These are phyloP conservation scores for Populus alba DNA, from an alignment of 345 rosid species.

Conservation along the genomic window DNA sequence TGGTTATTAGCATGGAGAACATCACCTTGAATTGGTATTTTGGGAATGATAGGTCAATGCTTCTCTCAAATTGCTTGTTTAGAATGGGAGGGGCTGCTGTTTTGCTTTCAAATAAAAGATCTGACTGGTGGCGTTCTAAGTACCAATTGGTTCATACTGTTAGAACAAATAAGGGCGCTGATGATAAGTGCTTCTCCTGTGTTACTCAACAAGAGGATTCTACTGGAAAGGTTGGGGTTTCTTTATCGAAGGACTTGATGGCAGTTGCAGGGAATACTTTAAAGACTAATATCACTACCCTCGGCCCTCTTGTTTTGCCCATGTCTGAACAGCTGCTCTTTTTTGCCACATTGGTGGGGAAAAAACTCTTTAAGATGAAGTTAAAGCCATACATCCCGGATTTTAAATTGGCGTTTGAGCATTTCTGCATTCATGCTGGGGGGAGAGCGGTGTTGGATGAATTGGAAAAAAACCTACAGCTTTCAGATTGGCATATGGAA, in stretches of 20 bases:
- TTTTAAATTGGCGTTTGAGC: constrained; percentile 19
- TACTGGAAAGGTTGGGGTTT: constrained; percentile 10
- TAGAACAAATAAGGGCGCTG: constrained; percentile 18
- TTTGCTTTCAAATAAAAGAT: constrained; percentile 11
- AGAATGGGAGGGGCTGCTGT: constrained; percentile 24
- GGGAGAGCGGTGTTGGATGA: constrained; percentile 22
- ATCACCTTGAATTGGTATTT: constrained; percentile 22
- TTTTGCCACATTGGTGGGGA: constrained; percentile 10
- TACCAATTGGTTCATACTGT: constrained; percentile 18
- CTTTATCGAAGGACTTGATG: constrained; percentile 17
- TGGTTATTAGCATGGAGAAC: constrained; percentile 20
- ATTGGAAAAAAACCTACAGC: constrained; percentile 15
- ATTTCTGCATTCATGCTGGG: constrained; percentile 17
- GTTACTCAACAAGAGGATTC: constrained; percentile 16
- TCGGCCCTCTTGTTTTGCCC: constrained; percentile 22
- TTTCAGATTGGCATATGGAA: constrained; percentile 20
- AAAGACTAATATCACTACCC: constrained; percentile 17
- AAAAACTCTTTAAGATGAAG: constrained; percentile 12
- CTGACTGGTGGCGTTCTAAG: constrained; percentile 16
- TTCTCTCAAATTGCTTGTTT: constrained; percentile 16
- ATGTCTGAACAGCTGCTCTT: constrained; percentile 17
- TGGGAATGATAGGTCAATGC: constrained; percentile 19
- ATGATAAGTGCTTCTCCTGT: constrained; percentile 17
- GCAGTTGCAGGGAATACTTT: constrained; percentile 20
- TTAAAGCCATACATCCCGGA: constrained; percentile 20